A percentile compares a stretch with the other conserved stretches of the same genome.
phyloP scores from a whole-genome alignment of 2,329 filamentous ascomycete genomes.

The Colletotrichum aenigma region DNA sequence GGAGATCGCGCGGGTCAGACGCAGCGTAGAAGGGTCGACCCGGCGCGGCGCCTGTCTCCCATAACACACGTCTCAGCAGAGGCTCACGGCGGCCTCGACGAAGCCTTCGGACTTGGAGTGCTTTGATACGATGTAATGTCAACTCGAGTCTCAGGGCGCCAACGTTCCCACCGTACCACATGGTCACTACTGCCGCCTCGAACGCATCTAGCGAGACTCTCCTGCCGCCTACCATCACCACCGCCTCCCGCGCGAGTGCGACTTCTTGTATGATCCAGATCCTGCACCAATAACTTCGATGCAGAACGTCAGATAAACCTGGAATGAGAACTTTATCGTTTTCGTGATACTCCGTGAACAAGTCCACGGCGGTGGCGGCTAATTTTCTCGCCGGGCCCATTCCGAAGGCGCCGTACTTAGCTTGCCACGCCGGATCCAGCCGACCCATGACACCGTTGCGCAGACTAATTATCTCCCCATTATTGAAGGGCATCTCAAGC shows the following conservation, averaged over 20 bases:
- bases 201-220: constrained; percentile 6
- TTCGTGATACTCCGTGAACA: constrained; percentile 1
- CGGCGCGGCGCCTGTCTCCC: neutral
- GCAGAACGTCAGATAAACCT: constrained; percentile 21
- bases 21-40: constrained; percentile 19
- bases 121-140: neutral
- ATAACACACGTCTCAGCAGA: neutral
- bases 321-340: neutral
- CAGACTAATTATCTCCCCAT: constrained; percentile 15
- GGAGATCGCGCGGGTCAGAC: constrained; percentile 25
- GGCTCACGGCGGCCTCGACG: too few relatives aligned
- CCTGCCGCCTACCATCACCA: constrained; percentile 27
- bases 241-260: constrained; percentile 22
- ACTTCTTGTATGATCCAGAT: constrained; percentile 37
- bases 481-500: neutral
- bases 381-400: neutral
- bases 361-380: neutral
- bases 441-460: neutral
- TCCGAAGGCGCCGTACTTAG: too few relatives aligned
- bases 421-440: neutral
- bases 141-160: rapidly evolving
- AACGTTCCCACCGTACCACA: neutral
- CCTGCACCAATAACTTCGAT: constrained; percentile 37
- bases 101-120: neutral
- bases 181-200: neutral